Percentiles rank a stretch among this genome's conserved stretches.
Conservation (phyloP, 805 yeast species). For the Martiniozyma abietophila region DNA sequence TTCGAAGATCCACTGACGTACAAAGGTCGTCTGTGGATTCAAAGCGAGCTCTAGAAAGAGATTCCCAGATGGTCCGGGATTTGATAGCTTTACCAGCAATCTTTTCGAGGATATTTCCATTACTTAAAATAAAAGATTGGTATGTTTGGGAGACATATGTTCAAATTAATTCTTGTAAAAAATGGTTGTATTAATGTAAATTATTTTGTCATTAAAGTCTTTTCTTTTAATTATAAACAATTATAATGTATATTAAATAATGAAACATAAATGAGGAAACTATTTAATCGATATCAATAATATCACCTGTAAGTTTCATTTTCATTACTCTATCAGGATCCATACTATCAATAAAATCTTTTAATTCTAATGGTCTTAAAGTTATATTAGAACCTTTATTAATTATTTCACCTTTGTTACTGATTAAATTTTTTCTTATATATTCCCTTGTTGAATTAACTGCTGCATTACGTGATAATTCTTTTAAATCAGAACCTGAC, state of each 20-base stretch:
- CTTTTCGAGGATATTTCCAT: constrained; percentile 1
- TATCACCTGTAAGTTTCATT: constrained; percentile 7
- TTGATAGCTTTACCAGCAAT: neutral
- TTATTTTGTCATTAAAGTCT: no score
- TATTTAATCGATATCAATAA: constrained; percentile 12
- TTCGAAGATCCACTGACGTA: constrained; percentile 39
- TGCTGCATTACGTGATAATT: constrained; percentile 89
- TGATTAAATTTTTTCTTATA: constrained; percentile 45
- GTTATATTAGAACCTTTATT: constrained; percentile 28
- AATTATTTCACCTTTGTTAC: constrained; percentile 26
- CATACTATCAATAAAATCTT: constrained; percentile 47
- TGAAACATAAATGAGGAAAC: neutral
- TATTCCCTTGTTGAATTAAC: constrained; percentile 81
- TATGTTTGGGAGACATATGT: constrained; percentile 9
- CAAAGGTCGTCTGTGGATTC: constrained; percentile 35
- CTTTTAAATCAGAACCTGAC: constrained; percentile 89
- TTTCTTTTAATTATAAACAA: no score
- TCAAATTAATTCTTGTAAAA: no score
- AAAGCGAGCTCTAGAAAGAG: constrained; percentile 38
- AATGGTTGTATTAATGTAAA: no score
- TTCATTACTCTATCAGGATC: constrained; percentile 15
- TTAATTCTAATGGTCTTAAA: constrained; percentile 55
- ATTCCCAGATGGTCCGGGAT: constrained; percentile 9
- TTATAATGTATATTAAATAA: neutral
- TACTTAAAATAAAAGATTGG: neutral